phyloP scores from a whole-genome alignment of 441 rosid genomes.

The Pelargonium cotyledonis region DNA sequence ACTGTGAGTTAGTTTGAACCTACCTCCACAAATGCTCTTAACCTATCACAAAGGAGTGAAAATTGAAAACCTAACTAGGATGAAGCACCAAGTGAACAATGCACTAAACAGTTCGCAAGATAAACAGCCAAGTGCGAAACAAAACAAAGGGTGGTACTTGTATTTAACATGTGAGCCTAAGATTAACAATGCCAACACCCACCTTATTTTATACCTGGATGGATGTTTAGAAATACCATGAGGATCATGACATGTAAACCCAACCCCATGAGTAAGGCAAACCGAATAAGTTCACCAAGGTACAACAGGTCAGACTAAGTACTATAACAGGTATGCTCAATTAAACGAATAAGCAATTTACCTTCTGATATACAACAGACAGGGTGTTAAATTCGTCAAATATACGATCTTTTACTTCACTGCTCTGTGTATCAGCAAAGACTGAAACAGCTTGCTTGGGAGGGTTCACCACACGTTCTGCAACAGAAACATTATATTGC shows the following conservation, averaged over 20 bases:
- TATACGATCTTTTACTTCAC: conserved; percentile 92
- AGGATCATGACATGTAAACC: background rate
- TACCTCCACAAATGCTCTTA: background rate
- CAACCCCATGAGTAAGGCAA: background rate
- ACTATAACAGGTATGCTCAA: background rate
- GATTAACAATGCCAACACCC: conserved; percentile 1
- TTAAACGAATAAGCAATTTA: conserved; percentile 22
- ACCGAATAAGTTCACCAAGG: background rate
- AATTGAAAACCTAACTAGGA: background rate
- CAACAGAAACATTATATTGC: conserved; percentile 59
- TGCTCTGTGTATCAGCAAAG: conserved; percentile 95
- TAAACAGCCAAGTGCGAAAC: background rate
- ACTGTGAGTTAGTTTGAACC: conserved; percentile 16
- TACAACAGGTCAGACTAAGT: background rate
- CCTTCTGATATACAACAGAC: conserved; percentile 93
- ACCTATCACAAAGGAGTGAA: background rate
- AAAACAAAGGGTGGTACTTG: background rate
- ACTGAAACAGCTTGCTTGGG: conserved; percentile 98
- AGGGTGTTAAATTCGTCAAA: conserved; percentile 95
- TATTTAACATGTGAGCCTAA: background rate
- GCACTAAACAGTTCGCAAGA: conserved; percentile 3
- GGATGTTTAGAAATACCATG: background rate
- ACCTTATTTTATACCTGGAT: background rate
- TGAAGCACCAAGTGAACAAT: conserved; percentile 1
- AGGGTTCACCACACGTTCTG: conserved; percentile 87